Conservation (phyloP, 352 stramenopile species). For the Pythium dissimile region DNA sequence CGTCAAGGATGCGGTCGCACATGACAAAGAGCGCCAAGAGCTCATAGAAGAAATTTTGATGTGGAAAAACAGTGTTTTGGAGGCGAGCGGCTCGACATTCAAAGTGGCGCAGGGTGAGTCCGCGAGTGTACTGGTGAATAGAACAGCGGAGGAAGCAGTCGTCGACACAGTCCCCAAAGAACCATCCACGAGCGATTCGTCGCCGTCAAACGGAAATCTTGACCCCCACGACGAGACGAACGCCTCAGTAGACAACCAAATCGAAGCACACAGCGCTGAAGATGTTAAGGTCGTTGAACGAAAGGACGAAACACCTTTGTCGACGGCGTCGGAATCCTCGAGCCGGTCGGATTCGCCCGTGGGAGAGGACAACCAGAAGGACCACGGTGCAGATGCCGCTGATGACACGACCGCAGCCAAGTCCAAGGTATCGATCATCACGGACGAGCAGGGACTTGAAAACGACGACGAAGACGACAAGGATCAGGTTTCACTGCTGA, state of each 20-base stretch:
- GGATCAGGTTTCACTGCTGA: background rate
- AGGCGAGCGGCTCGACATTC: background rate
- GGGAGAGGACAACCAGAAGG: background rate
- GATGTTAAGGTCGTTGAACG: background rate
- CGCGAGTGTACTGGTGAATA: background rate
- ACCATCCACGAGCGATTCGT: background rate
- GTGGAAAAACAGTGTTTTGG: conserved; percentile 18
- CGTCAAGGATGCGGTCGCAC: conserved; percentile 12
- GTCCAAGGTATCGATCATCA: background rate
- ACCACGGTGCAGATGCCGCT: background rate
- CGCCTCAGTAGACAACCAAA: conserved; percentile 16
- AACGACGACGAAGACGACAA: conserved; percentile 8
- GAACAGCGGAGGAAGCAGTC: background rate
- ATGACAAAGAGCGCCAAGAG: conserved; percentile 20
- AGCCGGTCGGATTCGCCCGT: background rate
- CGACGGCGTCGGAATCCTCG: background rate
- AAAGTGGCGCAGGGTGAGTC: background rate
- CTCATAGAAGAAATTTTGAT: conserved; percentile 19
- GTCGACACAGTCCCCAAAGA: background rate
- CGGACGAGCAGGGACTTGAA: background rate
- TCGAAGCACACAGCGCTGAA: background rate
- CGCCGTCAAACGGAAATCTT: background rate
- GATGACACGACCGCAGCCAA: background rate
- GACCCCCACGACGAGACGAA: too few species aligned
- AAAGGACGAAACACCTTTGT: background rate